Evolutionary conservation across 2,329 filamentous ascomycete genomes (phyloP).

Genomic region (Bipolaris sorokiniana): DNA sequence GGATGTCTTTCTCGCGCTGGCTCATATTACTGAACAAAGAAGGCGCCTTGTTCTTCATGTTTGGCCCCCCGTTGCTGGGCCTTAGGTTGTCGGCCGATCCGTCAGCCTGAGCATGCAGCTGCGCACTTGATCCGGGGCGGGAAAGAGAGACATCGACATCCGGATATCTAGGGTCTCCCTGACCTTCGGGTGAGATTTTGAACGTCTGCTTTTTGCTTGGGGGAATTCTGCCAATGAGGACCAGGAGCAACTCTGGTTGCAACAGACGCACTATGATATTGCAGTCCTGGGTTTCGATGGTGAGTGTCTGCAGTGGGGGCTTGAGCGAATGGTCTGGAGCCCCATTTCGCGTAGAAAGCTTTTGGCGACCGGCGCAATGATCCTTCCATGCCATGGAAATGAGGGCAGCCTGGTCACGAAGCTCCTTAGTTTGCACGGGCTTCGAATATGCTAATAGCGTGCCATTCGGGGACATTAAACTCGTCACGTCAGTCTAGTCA

Average conservation of each 20-base stretch:
- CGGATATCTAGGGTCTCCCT: constrained; percentile 51
- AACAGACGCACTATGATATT: constrained; percentile 56
- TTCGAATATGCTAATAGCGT: constrained; percentile 58
- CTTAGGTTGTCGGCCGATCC: constrained; percentile 8
- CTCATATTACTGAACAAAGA: constrained; percentile 49
- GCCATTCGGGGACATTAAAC: constrained; percentile 59
- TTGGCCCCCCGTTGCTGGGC: constrained; percentile 7
- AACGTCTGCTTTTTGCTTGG: constrained; percentile 48
- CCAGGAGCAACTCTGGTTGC: constrained; percentile 55
- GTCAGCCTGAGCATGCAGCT: constrained; percentile 11
- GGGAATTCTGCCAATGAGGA: constrained; percentile 56
- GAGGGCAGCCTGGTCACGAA: constrained; percentile 57
- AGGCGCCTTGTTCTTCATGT: constrained; percentile 29
- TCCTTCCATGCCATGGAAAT: constrained; percentile 59
- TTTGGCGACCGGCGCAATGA: constrained; percentile 36
- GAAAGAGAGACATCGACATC: constrained; percentile 15
- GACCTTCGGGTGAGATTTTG: constrained; percentile 53
- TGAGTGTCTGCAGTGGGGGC: constrained; percentile 51
- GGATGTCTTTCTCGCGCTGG: constrained; percentile 45
- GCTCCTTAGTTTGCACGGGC: constrained; percentile 56
- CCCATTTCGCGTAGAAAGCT: constrained; percentile 14
- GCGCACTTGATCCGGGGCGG: constrained; percentile 14
- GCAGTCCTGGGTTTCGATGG: constrained; percentile 53
- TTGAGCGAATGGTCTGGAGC: constrained; percentile 19
- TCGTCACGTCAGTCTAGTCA: constrained; percentile 26